These are phyloP conservation scores for Colletotrichum tropicale DNA, from an alignment of 2,329 filamentous ascomycete species.

Conservation along the genomic window DNA sequence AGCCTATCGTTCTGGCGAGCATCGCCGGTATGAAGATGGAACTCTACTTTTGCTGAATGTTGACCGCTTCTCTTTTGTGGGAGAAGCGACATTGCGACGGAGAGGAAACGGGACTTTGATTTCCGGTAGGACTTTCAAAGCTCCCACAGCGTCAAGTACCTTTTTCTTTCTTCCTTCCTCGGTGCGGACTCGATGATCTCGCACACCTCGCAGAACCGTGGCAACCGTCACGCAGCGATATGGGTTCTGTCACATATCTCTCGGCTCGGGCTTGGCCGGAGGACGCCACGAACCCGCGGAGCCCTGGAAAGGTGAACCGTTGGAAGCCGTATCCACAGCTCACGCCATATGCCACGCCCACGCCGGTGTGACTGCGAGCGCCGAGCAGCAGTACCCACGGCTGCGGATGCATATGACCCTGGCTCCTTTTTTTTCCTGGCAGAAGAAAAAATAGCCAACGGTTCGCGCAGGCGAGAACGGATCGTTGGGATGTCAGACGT, in stretches of 20 bases:
- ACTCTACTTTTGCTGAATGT: background rate
- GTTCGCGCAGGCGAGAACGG: background rate
- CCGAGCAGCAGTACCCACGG: background rate
- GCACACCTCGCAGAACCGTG: background rate
- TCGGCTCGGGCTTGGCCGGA: background rate
- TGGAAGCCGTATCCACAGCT: conserved; percentile 8
- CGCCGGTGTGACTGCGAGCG: conserved; percentile 4
- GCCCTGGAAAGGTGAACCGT: background rate
- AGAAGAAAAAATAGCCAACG: background rate
- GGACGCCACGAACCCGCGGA: background rate
- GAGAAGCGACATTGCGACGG: conserved; percentile 6
- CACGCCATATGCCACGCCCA: conserved; percentile 11
- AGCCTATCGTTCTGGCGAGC: background rate
- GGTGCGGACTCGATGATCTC: background rate
- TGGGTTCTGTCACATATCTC: conserved; percentile 6
- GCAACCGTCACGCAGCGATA: conserved; percentile 1
- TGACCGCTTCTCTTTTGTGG: background rate
- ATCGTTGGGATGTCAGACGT: background rate
- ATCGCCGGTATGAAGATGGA: background rate
- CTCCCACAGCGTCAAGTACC: background rate
- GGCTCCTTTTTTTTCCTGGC: background rate
- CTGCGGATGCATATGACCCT: background rate
- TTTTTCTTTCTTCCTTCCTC: background rate
- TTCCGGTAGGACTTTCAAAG: background rate
- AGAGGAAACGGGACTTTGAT: background rate